Base-by-base conservation (phyloP, 352 stramenopile genomes). In the Phytophthora idaei region DNA sequence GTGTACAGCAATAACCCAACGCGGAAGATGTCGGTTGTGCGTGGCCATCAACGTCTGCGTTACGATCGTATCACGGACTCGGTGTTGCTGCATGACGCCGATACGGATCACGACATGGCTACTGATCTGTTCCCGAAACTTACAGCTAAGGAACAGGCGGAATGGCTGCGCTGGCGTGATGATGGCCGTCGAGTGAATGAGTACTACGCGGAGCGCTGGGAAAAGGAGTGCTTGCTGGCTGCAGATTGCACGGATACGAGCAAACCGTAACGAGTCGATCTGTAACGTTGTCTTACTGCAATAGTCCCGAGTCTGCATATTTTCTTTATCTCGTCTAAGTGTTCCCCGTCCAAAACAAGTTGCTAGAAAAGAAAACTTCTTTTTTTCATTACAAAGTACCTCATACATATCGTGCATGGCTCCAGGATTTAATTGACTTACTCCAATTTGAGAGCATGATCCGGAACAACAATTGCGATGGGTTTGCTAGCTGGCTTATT, bases 41-140 rank as follows among this genome's bases (percentile, higher is more conserved):
- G 37, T n/a, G 53, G 53, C 7, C 37, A 61, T 17, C 53, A 52
- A 34, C 53, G 53, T 25, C 53, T 61, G 7, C 39, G 53, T 4
- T 61, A 52, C 29, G 53, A 61, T 52, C 36, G 37, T 29, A 9
- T 59, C 11, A 59, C 52, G 37, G 39, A 59, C 2, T 59, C 52
- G 36, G 25, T 59, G 21, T n/a, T 59, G 4, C 37, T 59, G 1
- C 52, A 59, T n/a, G 14, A 59, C 17, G 52, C 52, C 12, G 37
- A 59, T 12, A 41, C 36, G 1, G 52, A 59, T 49, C 52, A 59
- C 28, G 52, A 59, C 25, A 59, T 59, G 52, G 10, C 31, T 32
- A 12, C 17, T 9, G 41, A 57, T 57, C 49, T 57, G n/a, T 57
- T 57, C n/a, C 49, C 49, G 17, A n/a, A 9, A 5, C 32, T 57